These are phyloP conservation scores for Sphagnum contortum DNA, from an alignment of 225 moss, liverwort and hornwort genomes.

Conservation along the genomic window DNA sequence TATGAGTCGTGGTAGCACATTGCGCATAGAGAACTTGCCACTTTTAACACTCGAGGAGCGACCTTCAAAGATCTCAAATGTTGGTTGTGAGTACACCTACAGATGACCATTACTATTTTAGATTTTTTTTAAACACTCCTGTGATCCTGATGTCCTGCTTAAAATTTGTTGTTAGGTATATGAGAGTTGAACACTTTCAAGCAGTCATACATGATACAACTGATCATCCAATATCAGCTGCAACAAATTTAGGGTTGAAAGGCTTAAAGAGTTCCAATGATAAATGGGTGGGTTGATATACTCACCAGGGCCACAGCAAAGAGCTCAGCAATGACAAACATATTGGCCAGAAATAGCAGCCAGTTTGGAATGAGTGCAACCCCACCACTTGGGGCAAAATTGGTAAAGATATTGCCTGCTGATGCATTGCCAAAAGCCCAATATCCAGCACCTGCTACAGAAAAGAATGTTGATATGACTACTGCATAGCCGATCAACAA, in stretches of 20 bases:
- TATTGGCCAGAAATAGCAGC: conserved; percentile 39
- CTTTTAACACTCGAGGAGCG: conserved; percentile 18
- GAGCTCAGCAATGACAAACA: conserved; percentile 39
- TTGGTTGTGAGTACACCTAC: conserved; percentile 64
- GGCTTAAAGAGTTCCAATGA: no score
- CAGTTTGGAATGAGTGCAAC: conserved; percentile 36
- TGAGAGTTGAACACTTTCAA: background rate
- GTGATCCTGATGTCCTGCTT: no score
- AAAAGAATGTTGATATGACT: conserved; percentile 40
- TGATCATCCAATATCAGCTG: background rate
- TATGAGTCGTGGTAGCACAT: conserved; percentile 37
- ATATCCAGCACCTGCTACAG: conserved; percentile 42
- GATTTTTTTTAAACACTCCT: no score
- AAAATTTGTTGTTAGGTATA: no score
- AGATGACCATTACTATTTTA: background rate
- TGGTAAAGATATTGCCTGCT: conserved; percentile 30
- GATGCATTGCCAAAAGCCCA: conserved; percentile 60
- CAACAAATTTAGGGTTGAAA: no score
- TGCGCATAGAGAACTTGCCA: conserved; percentile 26
- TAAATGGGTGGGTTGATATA: no score
- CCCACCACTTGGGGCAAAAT: conserved; percentile 31
- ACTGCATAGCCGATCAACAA: conserved; percentile 40
- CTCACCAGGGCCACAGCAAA: conserved; percentile 45
- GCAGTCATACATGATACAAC: background rate
- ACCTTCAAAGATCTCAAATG: conserved; percentile 59